These are phyloP conservation scores for Fusarium aywerte DNA, from an alignment of 2,329 filamentous ascomycete genomes.

Conservation along the genomic window DNA sequence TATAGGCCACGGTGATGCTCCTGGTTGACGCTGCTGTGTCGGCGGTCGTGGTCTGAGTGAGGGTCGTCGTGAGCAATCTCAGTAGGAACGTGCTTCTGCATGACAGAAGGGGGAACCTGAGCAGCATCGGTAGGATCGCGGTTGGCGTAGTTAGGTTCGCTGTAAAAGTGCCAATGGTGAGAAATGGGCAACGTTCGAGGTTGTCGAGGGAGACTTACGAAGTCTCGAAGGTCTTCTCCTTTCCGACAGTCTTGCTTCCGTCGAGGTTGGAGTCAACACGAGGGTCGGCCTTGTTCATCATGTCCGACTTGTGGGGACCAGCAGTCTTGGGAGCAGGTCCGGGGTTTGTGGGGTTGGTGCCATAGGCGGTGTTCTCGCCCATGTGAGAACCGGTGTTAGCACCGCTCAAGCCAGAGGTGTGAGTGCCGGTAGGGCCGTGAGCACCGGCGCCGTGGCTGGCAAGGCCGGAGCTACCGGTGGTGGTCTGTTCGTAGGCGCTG, in stretches of 20 bases:
- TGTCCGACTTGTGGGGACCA: slow-evolving; percentile 60
- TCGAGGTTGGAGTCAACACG: slow-evolving; percentile 65
- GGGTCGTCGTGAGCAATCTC: slow-evolving; percentile 58
- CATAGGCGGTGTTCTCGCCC: slow-evolving; percentile 42
- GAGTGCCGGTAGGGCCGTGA: slow-evolving; percentile 24
- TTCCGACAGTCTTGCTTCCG: slow-evolving; percentile 58
- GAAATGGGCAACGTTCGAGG: slow-evolving; percentile 11
- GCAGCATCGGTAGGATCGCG: slow-evolving; percentile 66
- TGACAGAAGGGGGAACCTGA: slow-evolving; percentile 66
- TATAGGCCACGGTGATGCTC: slow-evolving; percentile 61
- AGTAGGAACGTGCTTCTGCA: slow-evolving; percentile 60
- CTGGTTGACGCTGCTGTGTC: slow-evolving; percentile 62
- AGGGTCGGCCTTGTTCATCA: slow-evolving; percentile 64
- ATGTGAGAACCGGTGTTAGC: slow-evolving; percentile 15
- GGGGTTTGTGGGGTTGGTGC: slow-evolving; percentile 39
- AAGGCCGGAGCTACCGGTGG: slow-evolving; percentile 28
- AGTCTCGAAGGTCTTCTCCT: slow-evolving; percentile 60
- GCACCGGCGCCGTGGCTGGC: slow-evolving; percentile 27
- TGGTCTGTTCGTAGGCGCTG: slow-evolving; percentile 27
- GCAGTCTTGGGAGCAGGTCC: slow-evolving; percentile 48
- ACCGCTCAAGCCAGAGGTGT: slow-evolving; percentile 15
- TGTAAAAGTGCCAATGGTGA: slow-evolving; percentile 23
- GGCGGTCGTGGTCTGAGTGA: slow-evolving; percentile 56
- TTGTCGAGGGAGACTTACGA: slow-evolving; percentile 49
- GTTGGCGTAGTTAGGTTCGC: slow-evolving; percentile 28